phyloP scores from a whole-genome alignment of 148 eudicot genomes.

The Cornus florida region DNA sequence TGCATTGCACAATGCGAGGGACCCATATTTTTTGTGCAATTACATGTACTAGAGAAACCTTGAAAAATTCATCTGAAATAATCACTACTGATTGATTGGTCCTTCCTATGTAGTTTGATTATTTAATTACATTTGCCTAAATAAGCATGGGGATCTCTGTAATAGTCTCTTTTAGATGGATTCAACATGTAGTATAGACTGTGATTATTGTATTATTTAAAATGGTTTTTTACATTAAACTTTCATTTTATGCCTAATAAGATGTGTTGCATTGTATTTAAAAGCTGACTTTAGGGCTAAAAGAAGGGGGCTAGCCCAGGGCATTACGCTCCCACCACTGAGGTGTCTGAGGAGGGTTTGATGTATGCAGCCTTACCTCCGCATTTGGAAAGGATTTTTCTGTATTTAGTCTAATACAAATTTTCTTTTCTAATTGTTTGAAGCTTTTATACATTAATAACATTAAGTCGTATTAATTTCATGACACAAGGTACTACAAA shows the following conservation, averaged over 20 bases:
- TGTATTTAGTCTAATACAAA: background rate
- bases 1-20: too few species aligned
- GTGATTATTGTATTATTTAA: background rate
- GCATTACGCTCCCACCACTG: too few species aligned
- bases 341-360: too few species aligned
- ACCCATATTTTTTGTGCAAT: too few species aligned
- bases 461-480: background rate
- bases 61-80: too few species aligned
- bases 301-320: too few species aligned
- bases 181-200: background rate
- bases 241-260: background rate
- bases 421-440: background rate
- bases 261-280: background rate
- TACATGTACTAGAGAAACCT: too few species aligned
- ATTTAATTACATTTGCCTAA: too few species aligned
- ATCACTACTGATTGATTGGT: too few species aligned
- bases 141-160: background rate
- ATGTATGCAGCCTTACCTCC: too few species aligned
- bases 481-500: constrained; percentile 59
- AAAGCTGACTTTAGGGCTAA: background rate
- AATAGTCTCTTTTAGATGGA: background rate
- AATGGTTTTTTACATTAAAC: background rate
- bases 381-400: too few species aligned
- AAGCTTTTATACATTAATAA: background rate
- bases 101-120: too few species aligned